phyloP scores from a whole-genome alignment of 495 filamentous ascomycete genomes.

The Penicillium coffeae region DNA sequence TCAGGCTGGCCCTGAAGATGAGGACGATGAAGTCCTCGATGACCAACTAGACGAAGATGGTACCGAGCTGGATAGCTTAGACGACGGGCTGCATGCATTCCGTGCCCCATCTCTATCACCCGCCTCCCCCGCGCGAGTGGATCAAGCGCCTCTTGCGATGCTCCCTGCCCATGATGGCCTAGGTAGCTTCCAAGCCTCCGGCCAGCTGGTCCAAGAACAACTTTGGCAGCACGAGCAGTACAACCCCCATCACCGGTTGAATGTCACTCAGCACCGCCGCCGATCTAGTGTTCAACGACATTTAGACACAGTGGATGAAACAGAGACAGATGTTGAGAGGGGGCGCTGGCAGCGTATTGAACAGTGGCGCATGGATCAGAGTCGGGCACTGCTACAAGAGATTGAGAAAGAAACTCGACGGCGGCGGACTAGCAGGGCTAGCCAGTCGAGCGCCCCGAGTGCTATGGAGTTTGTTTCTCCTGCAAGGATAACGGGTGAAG shows the following conservation, averaged over 20 bases:
- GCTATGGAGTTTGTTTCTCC: constrained; percentile 18
- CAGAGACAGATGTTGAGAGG: constrained; percentile 49
- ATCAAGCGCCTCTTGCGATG: constrained; percentile 56
- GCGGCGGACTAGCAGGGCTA: constrained; percentile 37
- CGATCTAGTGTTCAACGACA: constrained; percentile 60
- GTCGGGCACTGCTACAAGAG: constrained; percentile 75
- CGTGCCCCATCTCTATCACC: constrained; percentile 59
- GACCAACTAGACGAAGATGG: constrained; percentile 61
- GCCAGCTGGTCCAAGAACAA: constrained; percentile 63
- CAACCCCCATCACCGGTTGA: constrained; percentile 58
- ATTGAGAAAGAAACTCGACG: constrained; percentile 81
- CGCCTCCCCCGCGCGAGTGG: constrained; percentile 40
- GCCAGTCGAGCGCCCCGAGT: constrained; percentile 28
- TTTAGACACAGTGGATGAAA: constrained; percentile 61
- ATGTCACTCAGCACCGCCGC: constrained; percentile 35
- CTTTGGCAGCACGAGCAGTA: constrained; percentile 81
- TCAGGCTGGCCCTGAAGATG: constrained; percentile 39
- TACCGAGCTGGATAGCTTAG: constrained; percentile 80
- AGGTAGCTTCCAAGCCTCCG: constrained; percentile 68
- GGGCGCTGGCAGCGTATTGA: constrained; percentile 82
- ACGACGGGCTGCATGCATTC: constrained; percentile 85
- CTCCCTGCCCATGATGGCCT: constrained; percentile 90
- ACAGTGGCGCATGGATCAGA: constrained; percentile 89
- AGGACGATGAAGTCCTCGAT: constrained; percentile 44
- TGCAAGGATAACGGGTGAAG: constrained; percentile 18